A percentile compares a stretch with the other conserved stretches of the same genome.
These are phyloP conservation scores for Naganishia antarctica DNA, from an alignment of 768 basidiomycete species.

Conservation along the genomic window DNA sequence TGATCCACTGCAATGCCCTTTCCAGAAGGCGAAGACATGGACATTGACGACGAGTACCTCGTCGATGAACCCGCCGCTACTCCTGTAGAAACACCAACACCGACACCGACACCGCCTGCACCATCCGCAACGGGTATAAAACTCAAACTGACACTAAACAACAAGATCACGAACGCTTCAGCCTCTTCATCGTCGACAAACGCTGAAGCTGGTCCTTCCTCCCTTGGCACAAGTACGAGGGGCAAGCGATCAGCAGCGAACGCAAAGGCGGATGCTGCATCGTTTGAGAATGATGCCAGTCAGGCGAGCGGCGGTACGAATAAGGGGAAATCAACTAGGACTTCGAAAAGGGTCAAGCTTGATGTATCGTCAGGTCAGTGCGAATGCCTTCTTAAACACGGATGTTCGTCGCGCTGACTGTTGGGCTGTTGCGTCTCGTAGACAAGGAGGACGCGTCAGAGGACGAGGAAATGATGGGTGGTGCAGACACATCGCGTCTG, in stretches of 20 bases:
- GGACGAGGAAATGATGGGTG: conserved; percentile 17
- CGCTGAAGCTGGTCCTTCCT: conserved; percentile 10
- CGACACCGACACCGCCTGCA: neutral
- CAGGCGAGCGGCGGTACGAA: conserved; percentile 10
- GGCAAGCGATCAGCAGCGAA: neutral
- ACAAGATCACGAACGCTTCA: conserved; percentile 4
- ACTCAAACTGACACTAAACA: conserved; percentile 12
- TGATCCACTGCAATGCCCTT: neutral
- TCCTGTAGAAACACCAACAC: neutral
- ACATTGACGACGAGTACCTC: conserved; percentile 23
- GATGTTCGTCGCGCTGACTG: no score
- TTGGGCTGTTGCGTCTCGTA: neutral
- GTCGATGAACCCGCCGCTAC: neutral
- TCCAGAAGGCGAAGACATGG: conserved; percentile 16
- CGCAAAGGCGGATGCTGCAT: conserved; percentile 8
- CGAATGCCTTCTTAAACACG: neutral
- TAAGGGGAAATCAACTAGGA: neutral
- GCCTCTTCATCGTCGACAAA: conserved; percentile 1
- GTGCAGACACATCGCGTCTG: conserved; percentile 23
- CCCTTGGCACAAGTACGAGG: neutral
- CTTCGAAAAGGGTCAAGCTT: conserved; percentile 1
- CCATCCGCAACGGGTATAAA: conserved; percentile 11
- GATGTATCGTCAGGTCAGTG: neutral
- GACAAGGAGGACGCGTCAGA: conserved; percentile 6
- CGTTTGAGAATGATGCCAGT: conserved; percentile 8